Base-by-base conservation (phyloP, 73 alveolate species). In the Paramecium octaurelia region DNA sequence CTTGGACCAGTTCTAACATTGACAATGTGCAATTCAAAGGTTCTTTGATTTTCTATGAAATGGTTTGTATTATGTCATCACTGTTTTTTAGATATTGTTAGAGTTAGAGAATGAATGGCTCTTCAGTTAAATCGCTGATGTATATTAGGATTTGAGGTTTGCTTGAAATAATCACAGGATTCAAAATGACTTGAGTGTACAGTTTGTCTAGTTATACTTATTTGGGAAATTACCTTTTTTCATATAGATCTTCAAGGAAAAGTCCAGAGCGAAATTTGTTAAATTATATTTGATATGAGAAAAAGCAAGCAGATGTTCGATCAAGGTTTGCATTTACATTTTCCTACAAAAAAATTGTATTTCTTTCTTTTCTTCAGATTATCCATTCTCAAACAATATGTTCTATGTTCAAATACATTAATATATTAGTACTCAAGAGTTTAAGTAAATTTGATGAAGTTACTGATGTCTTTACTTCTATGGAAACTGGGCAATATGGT, bases 11-110 rank as follows among this genome's bases (percentile, higher is more conserved):
- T 73, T 73, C 87, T 5, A 73, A 18, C 87, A 73, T 73, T 34
- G 87, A 73, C 16, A 73, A 21, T 73, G 87, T 73, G 21, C 87
- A 73, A 73, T 73, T 73, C 9, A 73, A 73, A 35, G 87, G 87
- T 73, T 73, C 57, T 73, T 73, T 73, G n/a, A 73, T 73, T 36
- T 73, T 73, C 8, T 31, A 73, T 1, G 87, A 73, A n/a, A 73
- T 36, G 8, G 57, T 40, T 38, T 73, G 24, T 4, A 73, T 73
- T 4, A 73, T 29, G 8, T 36, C 57, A 73, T 73, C 87, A 14
- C 64, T 36, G 35, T 40, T 73, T 36, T 73, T 73, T 35, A 36
- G 10, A 36, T 35, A 73, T 12, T 73, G 8, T 21, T 34, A 23
- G n/a, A 73, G 59, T 36, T 73, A 21, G 5, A 73, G 36, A 73